A percentile compares a stretch with the other conserved stretches of the same genome.
Conservation (phyloP, 164 flowering plant genomes). For the Magnolia officinalis region DNA sequence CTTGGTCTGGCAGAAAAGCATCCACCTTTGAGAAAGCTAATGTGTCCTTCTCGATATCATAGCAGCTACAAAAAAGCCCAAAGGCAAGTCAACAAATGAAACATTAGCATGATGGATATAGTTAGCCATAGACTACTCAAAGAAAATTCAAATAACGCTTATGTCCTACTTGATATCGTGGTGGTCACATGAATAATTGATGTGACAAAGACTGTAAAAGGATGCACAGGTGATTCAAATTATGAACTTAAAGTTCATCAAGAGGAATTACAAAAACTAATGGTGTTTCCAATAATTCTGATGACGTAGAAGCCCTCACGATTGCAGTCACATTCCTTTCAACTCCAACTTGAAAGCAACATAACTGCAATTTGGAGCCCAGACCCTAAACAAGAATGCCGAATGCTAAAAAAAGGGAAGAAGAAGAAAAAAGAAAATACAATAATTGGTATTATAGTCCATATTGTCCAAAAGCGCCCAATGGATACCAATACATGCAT, state of each 20-base stretch:
- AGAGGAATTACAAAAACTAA: too few relatives aligned
- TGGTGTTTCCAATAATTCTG: too few relatives aligned
- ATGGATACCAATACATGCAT: too few relatives aligned
- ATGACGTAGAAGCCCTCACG: too few relatives aligned
- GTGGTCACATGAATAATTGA: neutral
- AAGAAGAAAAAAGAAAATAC: too few relatives aligned
- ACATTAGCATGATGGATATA: constrained; percentile 1
- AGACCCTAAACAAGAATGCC: too few relatives aligned
- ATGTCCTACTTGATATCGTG: neutral
- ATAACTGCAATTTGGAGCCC: too few relatives aligned
- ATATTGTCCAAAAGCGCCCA: too few relatives aligned
- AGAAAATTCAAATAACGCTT: neutral
- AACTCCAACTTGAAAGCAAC: too few relatives aligned
- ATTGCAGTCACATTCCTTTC: too few relatives aligned
- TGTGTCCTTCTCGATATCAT: constrained; percentile 79
- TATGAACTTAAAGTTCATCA: neutral
- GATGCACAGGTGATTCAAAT: neutral
- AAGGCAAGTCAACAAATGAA: constrained; percentile 1
- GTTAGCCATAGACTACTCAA: neutral
- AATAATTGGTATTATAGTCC: too few relatives aligned
- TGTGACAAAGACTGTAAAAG: neutral
- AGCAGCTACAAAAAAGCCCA: constrained; percentile 44
- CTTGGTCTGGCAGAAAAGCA: constrained; percentile 63
- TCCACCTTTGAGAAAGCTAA: constrained; percentile 89
- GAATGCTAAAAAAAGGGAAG: too few relatives aligned